phyloP scores from a whole-genome alignment of 1,284 basidiomycete genomes.

The Ganoderma lucidum region DNA sequence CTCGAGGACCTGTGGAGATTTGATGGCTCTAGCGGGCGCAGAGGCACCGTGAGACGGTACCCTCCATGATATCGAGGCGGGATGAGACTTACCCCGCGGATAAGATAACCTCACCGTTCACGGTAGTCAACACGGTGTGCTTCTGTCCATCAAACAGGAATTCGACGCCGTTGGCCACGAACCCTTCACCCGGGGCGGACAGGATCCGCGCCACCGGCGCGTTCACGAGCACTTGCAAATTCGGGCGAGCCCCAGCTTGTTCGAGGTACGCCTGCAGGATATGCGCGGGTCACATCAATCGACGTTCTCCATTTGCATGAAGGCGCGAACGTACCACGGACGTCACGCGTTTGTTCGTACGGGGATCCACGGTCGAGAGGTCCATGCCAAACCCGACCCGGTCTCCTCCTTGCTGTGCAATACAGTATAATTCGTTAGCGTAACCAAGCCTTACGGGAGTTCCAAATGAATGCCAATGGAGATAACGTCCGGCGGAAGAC shows the following conservation, averaged over 20 bases:
- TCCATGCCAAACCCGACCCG: constrained; percentile 8
- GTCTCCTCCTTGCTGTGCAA: constrained; percentile 13
- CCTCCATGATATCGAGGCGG: background rate
- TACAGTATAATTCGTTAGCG: background rate
- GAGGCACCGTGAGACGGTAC: too few relatives aligned
- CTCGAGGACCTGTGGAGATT: constrained; percentile 44
- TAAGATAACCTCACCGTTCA: constrained; percentile 47
- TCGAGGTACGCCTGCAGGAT: constrained; percentile 30
- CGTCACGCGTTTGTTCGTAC: constrained; percentile 13
- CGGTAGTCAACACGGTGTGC: constrained; percentile 37
- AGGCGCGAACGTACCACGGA: constrained; percentile 6
- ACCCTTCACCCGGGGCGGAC: constrained; percentile 11
- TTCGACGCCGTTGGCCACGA: constrained; percentile 43
- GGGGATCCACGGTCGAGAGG: constrained; percentile 19
- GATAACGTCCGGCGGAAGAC: background rate
- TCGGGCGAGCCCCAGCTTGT: constrained; percentile 24
- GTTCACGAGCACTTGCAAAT: constrained; percentile 32
- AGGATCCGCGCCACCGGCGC: constrained; percentile 32
- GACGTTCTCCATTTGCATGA: background rate
- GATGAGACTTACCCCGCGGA: constrained; percentile 39
- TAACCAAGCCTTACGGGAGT: too few relatives aligned
- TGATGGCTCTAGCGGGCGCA: constrained; percentile 34
- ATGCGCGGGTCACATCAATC: background rate
- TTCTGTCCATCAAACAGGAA: constrained; percentile 39
- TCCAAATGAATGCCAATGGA: background rate